Evolutionary conservation across 2,329 filamentous ascomycete species (phyloP), one percentile per base, ranked within the genome.

Genomic region (Penicillium sp.): DNA sequence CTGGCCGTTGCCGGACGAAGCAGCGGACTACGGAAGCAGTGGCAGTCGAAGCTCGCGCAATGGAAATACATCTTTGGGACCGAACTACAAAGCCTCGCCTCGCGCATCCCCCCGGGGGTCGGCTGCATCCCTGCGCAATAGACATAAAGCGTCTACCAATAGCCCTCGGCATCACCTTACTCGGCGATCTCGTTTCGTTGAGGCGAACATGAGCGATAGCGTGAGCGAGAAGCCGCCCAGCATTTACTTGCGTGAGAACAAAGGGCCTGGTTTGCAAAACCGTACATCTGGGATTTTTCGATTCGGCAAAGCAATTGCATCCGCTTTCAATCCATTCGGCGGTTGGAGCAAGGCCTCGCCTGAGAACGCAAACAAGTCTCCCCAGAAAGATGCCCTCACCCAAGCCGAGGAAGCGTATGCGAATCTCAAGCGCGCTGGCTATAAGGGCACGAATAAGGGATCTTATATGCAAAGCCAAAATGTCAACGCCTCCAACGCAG

Each of bases 151-250:
- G 2, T 45, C 54, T 19, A 66, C 58, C 59, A 54, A 60, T 13
- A 59, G 65, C 44, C 64, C 62, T 49, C 70, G 67, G 57, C 31
- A 71, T 59, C 71, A 75, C 57, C 71, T 76, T 58, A 75, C 64
- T 79, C 85, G 78, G 71, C 86, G 76, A 80, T 96, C 83, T 68
- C 88, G 77, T 54, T 89, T 89, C 63, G 74, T 84, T 37, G 92
- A 96, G 76, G 92, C 89, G 42, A 93, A 89, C 68, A 93, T 96
- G 90, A 91, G 88, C 68, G 90, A 96, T 74, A 87, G 90, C 62
- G 80, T 84, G 31, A 93, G 89, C 68, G 82, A 85, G 57, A 84
- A 81, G 57, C 91, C 91, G 27, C 90, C 90, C 0, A 81, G 83
- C 45, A 81, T 85, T 42, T 92, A 90, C 72, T 80, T 89, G 43